These are phyloP conservation scores for Botryotinia globosa DNA, from an alignment of 2,329 filamentous ascomycete species.

Conservation along the genomic window DNA sequence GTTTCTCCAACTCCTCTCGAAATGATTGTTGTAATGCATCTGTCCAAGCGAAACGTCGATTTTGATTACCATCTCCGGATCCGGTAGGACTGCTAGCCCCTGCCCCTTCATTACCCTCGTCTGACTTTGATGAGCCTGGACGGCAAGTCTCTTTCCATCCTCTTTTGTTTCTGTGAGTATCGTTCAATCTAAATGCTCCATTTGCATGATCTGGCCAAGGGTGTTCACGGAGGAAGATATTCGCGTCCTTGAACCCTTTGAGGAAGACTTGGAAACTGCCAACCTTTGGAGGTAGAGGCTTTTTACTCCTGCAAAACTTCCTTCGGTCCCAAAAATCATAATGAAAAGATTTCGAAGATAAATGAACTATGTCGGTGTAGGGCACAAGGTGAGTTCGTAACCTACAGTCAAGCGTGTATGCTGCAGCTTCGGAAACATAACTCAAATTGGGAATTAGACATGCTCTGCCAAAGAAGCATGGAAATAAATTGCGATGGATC, in stretches of 20 bases:
- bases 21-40: conserved; percentile 86
- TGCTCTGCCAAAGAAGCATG: conserved; percentile 92
- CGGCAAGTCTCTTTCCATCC: conserved; percentile 82
- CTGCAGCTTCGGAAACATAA: conserved; percentile 95
- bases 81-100: conserved; percentile 41
- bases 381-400: conserved; percentile 89
- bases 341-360: conserved; percentile 96
- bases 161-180: conserved; percentile 65
- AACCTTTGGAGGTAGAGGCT: conserved; percentile 80
- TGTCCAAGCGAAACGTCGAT: conserved; percentile 72
- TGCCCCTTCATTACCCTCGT: conserved; percentile 60
- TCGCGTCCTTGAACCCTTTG: conserved; percentile 95
- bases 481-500: conserved; percentile 96
- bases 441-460: conserved; percentile 95
- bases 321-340: conserved; percentile 97
- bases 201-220: conserved; percentile 87
- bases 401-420: conserved; percentile 89
- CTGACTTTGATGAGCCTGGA: conserved; percentile 53
- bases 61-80: conserved; percentile 27
- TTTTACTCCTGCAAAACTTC: conserved; percentile 83
- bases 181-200: conserved; percentile 63
- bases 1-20: conserved; percentile 90
- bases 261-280: conserved; percentile 98
- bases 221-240: conserved; percentile 88
- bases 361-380: conserved; percentile 90